These are phyloP conservation scores for Harringtonia aguacate DNA, from an alignment of 2,329 filamentous ascomycete species.

Conservation along the genomic window DNA sequence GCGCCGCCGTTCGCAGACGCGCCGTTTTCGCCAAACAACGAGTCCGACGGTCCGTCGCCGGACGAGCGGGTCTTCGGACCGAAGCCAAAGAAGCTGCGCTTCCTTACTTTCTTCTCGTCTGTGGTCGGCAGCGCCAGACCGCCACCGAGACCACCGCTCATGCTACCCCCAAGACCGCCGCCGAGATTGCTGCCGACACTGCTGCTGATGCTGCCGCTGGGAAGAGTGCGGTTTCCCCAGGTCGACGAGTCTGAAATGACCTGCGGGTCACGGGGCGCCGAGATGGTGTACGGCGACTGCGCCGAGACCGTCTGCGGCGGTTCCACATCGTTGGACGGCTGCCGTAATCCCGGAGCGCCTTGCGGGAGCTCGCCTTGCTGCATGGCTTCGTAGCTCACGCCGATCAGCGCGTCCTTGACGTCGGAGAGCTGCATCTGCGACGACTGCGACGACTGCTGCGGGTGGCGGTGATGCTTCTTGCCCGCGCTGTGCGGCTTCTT, in stretches of 20 bases:
- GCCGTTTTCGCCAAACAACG: slow-evolving; percentile 37
- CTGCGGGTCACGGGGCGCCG: slow-evolving; percentile 72
- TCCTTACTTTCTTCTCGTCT: slow-evolving; percentile 72
- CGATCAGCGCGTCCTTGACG: slow-evolving; percentile 37
- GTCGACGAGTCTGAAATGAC: slow-evolving; percentile 72
- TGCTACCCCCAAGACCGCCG: no score
- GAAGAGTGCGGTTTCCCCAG: slow-evolving; percentile 48
- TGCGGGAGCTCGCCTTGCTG: slow-evolving; percentile 35
- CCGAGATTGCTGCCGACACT: no score
- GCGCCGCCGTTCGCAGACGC: slow-evolving; percentile 27
- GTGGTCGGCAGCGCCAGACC: slow-evolving; percentile 32
- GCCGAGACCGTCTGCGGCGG: slow-evolving; percentile 25
- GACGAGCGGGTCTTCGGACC: slow-evolving; percentile 49
- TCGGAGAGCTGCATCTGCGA: slow-evolving; percentile 11
- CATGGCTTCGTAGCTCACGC: slow-evolving; percentile 46
- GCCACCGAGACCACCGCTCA: no score
- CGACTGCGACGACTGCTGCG: slow-evolving; percentile 13
- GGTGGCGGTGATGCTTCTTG: slow-evolving; percentile 32
- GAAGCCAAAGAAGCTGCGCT: slow-evolving; percentile 67
- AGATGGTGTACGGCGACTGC: slow-evolving; percentile 51
- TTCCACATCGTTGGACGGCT: slow-evolving; percentile 18
- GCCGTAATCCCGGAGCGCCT: slow-evolving; percentile 5
- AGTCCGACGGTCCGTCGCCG: slow-evolving; percentile 43
- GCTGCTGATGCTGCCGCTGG: slow-evolving; percentile 41
- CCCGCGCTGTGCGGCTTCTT: slow-evolving; percentile 27